A percentile compares a stretch with the other conserved stretches of the same genome.
Conservation (phyloP, 1,139 yeast species). For the Suhomyces maxii region DNA sequence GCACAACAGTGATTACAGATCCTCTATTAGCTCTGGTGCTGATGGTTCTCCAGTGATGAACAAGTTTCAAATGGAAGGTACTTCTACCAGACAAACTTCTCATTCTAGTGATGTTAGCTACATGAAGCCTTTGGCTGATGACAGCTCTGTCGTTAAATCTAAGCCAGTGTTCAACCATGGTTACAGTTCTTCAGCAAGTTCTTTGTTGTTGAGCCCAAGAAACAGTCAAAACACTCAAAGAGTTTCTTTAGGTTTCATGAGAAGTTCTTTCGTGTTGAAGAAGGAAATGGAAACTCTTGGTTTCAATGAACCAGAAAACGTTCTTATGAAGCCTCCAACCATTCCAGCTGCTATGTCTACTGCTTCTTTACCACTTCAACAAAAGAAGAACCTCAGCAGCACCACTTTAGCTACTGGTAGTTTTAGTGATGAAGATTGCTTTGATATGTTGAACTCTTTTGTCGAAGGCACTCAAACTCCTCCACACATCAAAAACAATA, state of each 20-base stretch:
- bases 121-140: constrained; percentile 13
- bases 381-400: constrained; percentile 3
- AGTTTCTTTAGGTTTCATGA: constrained; percentile 28
- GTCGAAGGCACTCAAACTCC: constrained; percentile 7
- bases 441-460: constrained; percentile 23
- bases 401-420: constrained; percentile 4
- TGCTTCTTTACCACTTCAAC: constrained; percentile 2
- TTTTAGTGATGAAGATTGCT: constrained; percentile 16
- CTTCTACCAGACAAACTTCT: constrained; percentile 12
- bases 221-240: constrained; percentile 12
- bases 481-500: constrained; percentile 2
- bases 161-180: constrained; percentile 7
- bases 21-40: constrained; percentile 21
- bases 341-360: constrained; percentile 26
- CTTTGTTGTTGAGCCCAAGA: constrained; percentile 9
- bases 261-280: constrained; percentile 29
- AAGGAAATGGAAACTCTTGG: constrained; percentile 28
- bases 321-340: constrained; percentile 28
- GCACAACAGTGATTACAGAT: constrained; percentile 40
- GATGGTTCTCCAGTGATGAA: constrained; percentile 16
- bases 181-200: constrained; percentile 10
- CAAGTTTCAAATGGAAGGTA: constrained; percentile 12
- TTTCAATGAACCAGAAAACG: constrained; percentile 34
- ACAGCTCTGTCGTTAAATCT: background rate
- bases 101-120: constrained; percentile 16